Evolutionary conservation across 2,329 filamentous ascomycete species (phyloP).

Genomic region (Endoconidiophora polonica): DNA sequence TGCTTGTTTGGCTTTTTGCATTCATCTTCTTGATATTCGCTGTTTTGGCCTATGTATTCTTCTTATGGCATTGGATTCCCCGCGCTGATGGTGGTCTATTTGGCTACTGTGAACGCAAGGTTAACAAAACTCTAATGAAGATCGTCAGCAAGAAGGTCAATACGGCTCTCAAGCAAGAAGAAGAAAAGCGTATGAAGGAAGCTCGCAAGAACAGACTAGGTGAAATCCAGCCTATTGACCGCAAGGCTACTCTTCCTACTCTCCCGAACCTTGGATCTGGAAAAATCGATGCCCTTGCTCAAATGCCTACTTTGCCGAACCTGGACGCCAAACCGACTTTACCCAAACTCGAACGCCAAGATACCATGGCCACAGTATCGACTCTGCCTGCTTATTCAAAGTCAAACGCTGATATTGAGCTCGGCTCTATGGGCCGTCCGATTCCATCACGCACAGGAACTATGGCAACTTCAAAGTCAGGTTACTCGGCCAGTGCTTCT

Average conservation of each 20-base stretch:
- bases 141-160: constrained; percentile 81
- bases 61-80: constrained; percentile 86
- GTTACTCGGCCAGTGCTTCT: constrained; percentile 45
- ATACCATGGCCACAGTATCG: constrained; percentile 30
- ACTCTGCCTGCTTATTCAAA: constrained; percentile 50
- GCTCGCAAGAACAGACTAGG: constrained; percentile 34
- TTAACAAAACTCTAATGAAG: constrained; percentile 66
- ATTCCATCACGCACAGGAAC: constrained; percentile 33
- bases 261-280: constrained; percentile 28
- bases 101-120: constrained; percentile 80
- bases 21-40: constrained; percentile 60
- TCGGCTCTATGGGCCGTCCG: constrained; percentile 33
- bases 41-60: constrained; percentile 65
- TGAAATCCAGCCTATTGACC: constrained; percentile 31
- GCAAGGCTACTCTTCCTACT: constrained; percentile 47
- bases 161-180: constrained; percentile 69
- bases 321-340: constrained; percentile 10
- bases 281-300: constrained; percentile 34
- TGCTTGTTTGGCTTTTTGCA: constrained; percentile 76
- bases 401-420: constrained; percentile 36
- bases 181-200: constrained; percentile 38
- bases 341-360: constrained; percentile 32
- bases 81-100: constrained; percentile 61
- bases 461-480: constrained; percentile 27
- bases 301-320: constrained; percentile 43